Percentiles rank a stretch among this genome's conserved stretches.
Conservation (phyloP, 2,329 filamentous ascomycete genomes). For the Pestalotiopsis sp. region DNA sequence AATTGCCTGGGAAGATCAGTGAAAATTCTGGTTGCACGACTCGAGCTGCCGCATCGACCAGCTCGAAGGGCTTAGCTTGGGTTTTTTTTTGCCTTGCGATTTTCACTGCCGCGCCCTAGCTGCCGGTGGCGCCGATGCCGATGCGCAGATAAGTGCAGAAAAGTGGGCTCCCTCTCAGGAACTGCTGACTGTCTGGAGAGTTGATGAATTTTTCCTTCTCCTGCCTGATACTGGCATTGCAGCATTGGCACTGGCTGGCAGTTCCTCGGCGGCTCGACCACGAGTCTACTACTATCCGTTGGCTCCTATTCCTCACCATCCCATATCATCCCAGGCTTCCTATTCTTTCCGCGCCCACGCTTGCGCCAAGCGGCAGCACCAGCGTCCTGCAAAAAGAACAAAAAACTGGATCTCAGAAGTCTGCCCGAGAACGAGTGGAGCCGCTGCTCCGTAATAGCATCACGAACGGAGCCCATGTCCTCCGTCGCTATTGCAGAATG, state of each 20-base stretch:
- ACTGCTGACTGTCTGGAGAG: not conserved
- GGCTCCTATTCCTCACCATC: not conserved
- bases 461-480: not conserved
- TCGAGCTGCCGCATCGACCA: not conserved
- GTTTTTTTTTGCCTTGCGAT: not conserved
- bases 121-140: slow-evolving; percentile 4
- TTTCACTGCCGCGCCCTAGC: not conserved
- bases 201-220: not conserved
- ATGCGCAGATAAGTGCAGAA: not conserved
- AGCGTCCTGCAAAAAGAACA: slow-evolving; percentile 1
- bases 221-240: not conserved
- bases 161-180: not conserved
- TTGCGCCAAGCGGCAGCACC: not conserved
- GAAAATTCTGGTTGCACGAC: not conserved
- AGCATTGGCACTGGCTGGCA: not conserved
- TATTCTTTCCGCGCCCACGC: not conserved
- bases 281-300: not conserved
- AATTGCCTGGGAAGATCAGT: not conserved
- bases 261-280: not conserved
- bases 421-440: slow-evolving; percentile 3
- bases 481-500: slow-evolving; percentile 1
- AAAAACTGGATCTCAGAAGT: not conserved
- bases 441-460: slow-evolving; percentile 6
- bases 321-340: not conserved
- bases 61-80: not conserved